Evolutionary conservation across 805 yeast genomes (phyloP).

Genomic region (Crinitomyces ghanaensis): DNA sequence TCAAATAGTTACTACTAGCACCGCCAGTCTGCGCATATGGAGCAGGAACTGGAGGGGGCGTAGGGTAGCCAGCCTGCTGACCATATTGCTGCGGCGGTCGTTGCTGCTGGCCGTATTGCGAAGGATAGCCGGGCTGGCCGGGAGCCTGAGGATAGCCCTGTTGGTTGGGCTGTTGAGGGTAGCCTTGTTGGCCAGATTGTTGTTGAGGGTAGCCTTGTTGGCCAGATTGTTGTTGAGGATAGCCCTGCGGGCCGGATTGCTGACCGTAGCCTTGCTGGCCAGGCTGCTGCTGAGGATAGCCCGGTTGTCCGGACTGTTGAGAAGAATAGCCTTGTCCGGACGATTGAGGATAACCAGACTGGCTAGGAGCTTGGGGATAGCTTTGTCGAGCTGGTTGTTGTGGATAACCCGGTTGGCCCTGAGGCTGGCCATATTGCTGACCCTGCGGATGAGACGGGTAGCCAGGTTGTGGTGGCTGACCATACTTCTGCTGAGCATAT

Average conservation of each 20-base stretch:
- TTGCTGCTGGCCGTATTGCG: slow-evolving; percentile 10
- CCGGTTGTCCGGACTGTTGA: slow-evolving; percentile 8
- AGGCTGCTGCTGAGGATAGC: slow-evolving; percentile 4
- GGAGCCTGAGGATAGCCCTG: slow-evolving; percentile 2
- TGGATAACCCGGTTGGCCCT: slow-evolving; percentile 7
- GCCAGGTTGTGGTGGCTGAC: background rate
- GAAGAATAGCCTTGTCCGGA: slow-evolving; percentile 3
- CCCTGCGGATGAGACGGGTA: background rate
- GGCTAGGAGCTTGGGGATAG: slow-evolving; percentile 10
- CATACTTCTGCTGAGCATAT: slow-evolving; percentile 1
- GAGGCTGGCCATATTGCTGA: slow-evolving; percentile 6
- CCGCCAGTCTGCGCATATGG: slow-evolving; percentile 6
- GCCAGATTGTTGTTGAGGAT: slow-evolving; percentile 9
- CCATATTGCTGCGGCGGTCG: background rate
- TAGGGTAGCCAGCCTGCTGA: background rate
- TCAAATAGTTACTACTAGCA: slow-evolving; percentile 10
- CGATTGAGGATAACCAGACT: slow-evolving; percentile 6
- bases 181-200: slow-evolving; percentile 1
- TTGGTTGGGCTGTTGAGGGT: slow-evolving; percentile 3
- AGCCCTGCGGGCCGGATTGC: slow-evolving; percentile 3
- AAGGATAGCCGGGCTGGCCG: slow-evolving; percentile 5
- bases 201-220: slow-evolving; percentile 2
- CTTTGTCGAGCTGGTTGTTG: slow-evolving; percentile 6
- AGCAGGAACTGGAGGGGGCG: slow-evolving; percentile 3
- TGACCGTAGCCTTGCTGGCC: slow-evolving; percentile 3